Evolutionary conservation across 2,329 filamentous ascomycete species (phyloP), one percentile per base, ranked within the genome.

Genomic region (Calonectria honghensis): DNA sequence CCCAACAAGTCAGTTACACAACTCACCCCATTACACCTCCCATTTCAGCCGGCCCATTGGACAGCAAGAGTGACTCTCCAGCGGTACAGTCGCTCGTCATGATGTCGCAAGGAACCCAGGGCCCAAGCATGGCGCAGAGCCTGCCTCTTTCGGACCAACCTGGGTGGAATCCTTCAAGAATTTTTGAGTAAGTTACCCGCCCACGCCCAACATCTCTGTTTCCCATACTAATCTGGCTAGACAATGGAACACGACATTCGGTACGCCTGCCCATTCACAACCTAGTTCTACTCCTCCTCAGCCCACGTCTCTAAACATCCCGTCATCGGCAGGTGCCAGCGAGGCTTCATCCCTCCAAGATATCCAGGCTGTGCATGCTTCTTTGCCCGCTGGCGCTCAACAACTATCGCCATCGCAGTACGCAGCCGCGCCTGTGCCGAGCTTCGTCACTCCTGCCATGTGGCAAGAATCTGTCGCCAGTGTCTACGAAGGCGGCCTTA

Each of bases 161-260:
- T 31, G 87, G 90, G 71, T 98, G 96, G 96, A 97, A 98, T 81
- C 96, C 96, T 31, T 91, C 94, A 39, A 91, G 94, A 73, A 95
- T 98, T 78, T 96, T 98, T 90, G 95, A 96, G 95, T 98, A 91
- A 90, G 95, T 91, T 52, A 14, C 35, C 20, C 20, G 11, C 37
- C 27, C 41, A n/a, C 37, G n/a, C 14, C 13, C 32, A 35, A 35
- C 32, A 10, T 32, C 11, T 35, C 9, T 35, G 32, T 7, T 10
- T 7, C 10, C 10, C 32, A 29, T 72, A 54, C 70, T 77, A 65
- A 75, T 16, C n/a, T 51, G 6, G 4, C 35, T 72, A 98, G 96
- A 85, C 95, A 98, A 88, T 98, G 96, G 96, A 96, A 98, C 85
- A 93, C 94, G 82, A 96, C 96, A 78, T 98, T 98, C 87, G 95